These are phyloP conservation scores for Solanum chmielewskii DNA, from an alignment of 257 asterid genomes.

Conservation along the genomic window DNA sequence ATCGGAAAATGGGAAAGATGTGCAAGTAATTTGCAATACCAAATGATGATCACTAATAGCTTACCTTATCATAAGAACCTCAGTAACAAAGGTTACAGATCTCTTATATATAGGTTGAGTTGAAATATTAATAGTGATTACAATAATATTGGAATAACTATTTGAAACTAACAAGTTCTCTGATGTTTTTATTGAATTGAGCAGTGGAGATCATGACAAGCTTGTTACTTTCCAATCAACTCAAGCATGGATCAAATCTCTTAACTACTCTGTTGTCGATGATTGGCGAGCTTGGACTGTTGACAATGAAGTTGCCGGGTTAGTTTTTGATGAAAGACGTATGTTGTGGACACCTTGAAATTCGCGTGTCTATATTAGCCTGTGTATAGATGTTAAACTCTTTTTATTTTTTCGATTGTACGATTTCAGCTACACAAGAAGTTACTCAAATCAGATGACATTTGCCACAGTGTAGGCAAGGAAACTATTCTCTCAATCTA, in stretches of 20 bases:
- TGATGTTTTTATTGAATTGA: background rate
- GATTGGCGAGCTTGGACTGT: constrained; percentile 36
- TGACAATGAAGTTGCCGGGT: constrained; percentile 29
- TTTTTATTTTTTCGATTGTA: background rate
- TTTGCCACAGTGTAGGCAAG: constrained; percentile 17
- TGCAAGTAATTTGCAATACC: background rate
- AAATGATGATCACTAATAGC: background rate
- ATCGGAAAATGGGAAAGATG: constrained; percentile 11
- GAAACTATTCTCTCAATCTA: background rate
- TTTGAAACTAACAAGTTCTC: too few species aligned
- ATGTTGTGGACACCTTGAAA: too few species aligned
- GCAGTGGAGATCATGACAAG: constrained; percentile 39
- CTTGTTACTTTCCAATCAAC: constrained; percentile 18
- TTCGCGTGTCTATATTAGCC: background rate
- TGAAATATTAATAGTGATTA: background rate
- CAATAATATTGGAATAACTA: too few species aligned
- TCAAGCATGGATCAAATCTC: constrained; percentile 36
- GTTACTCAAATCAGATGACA: constrained; percentile 6
- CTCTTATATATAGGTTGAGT: constrained; percentile 2
- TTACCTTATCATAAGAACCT: constrained; percentile 12
- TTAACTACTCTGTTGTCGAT: constrained; percentile 19
- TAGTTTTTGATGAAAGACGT: background rate
- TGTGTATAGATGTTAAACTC: background rate
- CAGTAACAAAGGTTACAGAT: constrained; percentile 6
- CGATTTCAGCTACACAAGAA: constrained; percentile 1